These are phyloP conservation scores for Silene noctiflora DNA, from an alignment of 179 eudicot genomes.

Conservation along the genomic window DNA sequence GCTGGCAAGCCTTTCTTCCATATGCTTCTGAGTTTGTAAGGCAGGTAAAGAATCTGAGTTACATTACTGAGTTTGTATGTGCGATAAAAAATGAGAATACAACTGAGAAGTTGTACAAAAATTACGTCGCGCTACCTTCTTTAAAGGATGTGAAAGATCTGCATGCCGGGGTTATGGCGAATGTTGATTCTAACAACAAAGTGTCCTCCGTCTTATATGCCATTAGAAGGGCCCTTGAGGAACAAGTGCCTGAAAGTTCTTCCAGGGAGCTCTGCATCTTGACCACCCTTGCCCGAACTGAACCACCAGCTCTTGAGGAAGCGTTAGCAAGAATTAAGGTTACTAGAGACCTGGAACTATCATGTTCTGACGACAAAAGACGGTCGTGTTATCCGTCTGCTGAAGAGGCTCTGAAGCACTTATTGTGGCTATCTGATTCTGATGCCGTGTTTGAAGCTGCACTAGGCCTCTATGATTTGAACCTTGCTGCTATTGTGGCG, in stretches of 20 bases:
- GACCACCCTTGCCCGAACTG: constrained; percentile 92
- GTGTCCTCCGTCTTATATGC: constrained; percentile 59
- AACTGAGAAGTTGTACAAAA: constrained; percentile 62
- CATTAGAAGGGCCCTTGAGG: constrained; percentile 80
- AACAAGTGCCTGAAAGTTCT: constrained; percentile 65
- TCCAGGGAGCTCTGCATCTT: constrained; percentile 92
- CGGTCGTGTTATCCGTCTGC: constrained; percentile 64
- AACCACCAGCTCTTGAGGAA: constrained; percentile 91
- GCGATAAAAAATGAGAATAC: constrained; percentile 72
- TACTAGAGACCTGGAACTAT: constrained; percentile 74
- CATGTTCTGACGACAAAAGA: constrained; percentile 50
- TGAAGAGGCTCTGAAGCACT: constrained; percentile 93
- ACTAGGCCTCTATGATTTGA: constrained; percentile 89
- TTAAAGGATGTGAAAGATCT: constrained; percentile 35
- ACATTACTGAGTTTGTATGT: constrained; percentile 89
- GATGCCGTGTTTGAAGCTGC: constrained; percentile 96
- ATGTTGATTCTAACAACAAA: constrained; percentile 43
- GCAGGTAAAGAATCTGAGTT: constrained; percentile 72
- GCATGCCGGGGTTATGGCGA: constrained; percentile 25
- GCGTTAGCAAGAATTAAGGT: constrained; percentile 78
- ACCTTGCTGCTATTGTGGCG: constrained; percentile 97
- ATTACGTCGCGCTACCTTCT: constrained; percentile 45
- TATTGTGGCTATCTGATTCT: constrained; percentile 82
- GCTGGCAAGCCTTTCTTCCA: constrained; percentile 72
- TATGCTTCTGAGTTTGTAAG: constrained; percentile 71